A percentile compares a stretch with the other conserved stretches of the same genome.
Conservation (phyloP, 73 alveolate species). For the Tetrahymena elliotti region DNA sequence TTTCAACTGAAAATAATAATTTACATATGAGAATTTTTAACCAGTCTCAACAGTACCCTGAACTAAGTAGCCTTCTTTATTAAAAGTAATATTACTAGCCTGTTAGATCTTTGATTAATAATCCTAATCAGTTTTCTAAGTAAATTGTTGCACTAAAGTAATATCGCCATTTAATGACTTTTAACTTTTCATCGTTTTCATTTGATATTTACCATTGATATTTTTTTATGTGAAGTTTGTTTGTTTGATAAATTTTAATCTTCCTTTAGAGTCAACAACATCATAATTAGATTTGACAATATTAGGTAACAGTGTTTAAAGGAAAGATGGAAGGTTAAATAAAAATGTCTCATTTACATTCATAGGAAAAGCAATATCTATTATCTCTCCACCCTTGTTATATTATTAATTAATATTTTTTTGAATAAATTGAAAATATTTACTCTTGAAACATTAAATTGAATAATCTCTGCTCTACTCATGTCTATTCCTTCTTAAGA, state of each 20-base stretch:
- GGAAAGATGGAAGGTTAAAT: not conserved
- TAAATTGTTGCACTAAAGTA: not conserved
- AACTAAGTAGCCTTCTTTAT: not conserved
- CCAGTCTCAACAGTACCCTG: not conserved
- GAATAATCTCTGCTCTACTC: not conserved
- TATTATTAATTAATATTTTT: not conserved
- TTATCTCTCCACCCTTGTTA: not conserved
- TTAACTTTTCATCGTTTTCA: not conserved
- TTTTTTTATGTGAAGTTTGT: not conserved
- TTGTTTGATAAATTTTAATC: too few relatives aligned
- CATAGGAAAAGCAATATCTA: not conserved
- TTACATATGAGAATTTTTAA: not conserved
- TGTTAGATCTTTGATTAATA: not conserved
- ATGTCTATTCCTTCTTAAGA: not conserved
- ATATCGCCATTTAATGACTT: not conserved
- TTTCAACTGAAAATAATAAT: not conserved
- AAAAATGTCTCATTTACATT: not conserved
- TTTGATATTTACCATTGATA: not conserved
- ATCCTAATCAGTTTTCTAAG: not conserved
- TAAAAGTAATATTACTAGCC: not conserved
- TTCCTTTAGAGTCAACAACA: not conserved
- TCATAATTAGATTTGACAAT: not conserved
- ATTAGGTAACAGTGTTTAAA: not conserved
- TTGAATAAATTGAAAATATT: not conserved
- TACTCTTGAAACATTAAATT: not conserved